Evolutionary conservation across 306 rosid genomes (phyloP).

Genomic region (Hylodesmum podocarpum): DNA sequence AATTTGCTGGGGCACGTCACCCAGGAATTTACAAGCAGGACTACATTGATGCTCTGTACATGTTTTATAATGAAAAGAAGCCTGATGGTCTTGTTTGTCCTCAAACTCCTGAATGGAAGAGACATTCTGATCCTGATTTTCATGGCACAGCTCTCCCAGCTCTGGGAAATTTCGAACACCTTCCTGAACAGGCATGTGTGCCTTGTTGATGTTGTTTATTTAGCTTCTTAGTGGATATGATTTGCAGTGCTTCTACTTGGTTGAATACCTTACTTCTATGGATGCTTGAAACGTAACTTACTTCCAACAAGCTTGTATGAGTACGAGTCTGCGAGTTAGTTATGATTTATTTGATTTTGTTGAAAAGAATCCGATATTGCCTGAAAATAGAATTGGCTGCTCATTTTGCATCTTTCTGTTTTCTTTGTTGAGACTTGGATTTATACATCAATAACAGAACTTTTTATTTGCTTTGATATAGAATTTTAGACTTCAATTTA

Average conservation of each 20-base stretch:
- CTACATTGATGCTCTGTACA: conserved; percentile 75
- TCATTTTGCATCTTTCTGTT: background rate
- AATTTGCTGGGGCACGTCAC: conserved; percentile 72
- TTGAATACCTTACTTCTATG: conserved; percentile 14
- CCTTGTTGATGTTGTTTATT: background rate
- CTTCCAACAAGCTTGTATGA: conserved; percentile 10
- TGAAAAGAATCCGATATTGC: conserved; percentile 6
- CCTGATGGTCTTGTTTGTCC: conserved; percentile 80
- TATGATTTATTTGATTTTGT: background rate
- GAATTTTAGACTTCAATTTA: background rate
- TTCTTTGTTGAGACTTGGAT: conserved; percentile 1
- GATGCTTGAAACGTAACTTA: conserved; percentile 5
- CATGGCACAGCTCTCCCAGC: conserved; percentile 61
- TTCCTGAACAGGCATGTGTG: conserved; percentile 56
- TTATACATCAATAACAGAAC: background rate
- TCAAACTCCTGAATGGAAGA: conserved; percentile 92
- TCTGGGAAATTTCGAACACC: conserved; percentile 57
- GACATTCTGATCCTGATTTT: conserved; percentile 71
- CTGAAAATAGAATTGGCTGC: conserved; percentile 5
- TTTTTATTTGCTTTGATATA: background rate
- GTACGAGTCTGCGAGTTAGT: background rate
- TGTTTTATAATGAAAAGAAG: conserved; percentile 76
- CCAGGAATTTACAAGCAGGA: conserved; percentile 98
- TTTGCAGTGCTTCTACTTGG: conserved; percentile 19
- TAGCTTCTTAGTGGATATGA: background rate